Percentiles rank a stretch among this genome's conserved stretches.
These are phyloP conservation scores for Pueraria montana DNA, from an alignment of 306 rosid genomes.

Conservation along the genomic window DNA sequence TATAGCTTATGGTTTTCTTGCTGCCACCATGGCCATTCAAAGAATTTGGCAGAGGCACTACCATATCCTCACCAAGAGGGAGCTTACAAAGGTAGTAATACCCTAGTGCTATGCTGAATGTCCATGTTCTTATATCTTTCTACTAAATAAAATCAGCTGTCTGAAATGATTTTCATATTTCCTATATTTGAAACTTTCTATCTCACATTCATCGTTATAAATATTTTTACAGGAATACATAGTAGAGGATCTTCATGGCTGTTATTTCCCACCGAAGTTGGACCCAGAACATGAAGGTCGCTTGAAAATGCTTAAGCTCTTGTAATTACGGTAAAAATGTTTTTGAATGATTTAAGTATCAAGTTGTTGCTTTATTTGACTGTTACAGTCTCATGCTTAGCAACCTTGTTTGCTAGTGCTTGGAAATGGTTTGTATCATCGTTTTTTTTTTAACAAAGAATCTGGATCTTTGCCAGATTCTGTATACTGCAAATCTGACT, in stretches of 20 bases:
- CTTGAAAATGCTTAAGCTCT: conserved; percentile 93
- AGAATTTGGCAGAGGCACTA: conserved; percentile 99
- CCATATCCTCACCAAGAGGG: conserved; percentile 97
- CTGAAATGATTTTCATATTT: conserved; percentile 20
- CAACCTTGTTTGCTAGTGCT: conserved; percentile 44
- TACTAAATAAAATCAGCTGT: conserved; percentile 9
- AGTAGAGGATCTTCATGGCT: conserved; percentile 92
- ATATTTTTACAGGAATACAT: conserved; percentile 76
- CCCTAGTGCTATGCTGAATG: not conserved
- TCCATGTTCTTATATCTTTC: not conserved
- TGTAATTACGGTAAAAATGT: conserved; percentile 52
- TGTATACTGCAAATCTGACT: conserved; percentile 41
- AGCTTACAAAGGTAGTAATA: conserved; percentile 84
- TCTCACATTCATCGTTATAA: conserved; percentile 29
- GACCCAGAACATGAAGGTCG: conserved; percentile 92
- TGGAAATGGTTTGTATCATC: conserved; percentile 38
- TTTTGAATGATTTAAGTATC: conserved; percentile 27
- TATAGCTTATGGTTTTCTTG: conserved; percentile 96
- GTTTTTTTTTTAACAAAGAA: not conserved
- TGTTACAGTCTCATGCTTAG: conserved; percentile 36
- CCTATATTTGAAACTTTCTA: conserved; percentile 13
- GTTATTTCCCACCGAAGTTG: conserved; percentile 86
- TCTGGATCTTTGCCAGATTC: conserved; percentile 45
- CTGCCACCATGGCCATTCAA: conserved; percentile 96
- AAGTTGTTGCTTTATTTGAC: conserved; percentile 21